phyloP scores from a whole-genome alignment of 257 asterid species.

The Primulina eburnea region DNA sequence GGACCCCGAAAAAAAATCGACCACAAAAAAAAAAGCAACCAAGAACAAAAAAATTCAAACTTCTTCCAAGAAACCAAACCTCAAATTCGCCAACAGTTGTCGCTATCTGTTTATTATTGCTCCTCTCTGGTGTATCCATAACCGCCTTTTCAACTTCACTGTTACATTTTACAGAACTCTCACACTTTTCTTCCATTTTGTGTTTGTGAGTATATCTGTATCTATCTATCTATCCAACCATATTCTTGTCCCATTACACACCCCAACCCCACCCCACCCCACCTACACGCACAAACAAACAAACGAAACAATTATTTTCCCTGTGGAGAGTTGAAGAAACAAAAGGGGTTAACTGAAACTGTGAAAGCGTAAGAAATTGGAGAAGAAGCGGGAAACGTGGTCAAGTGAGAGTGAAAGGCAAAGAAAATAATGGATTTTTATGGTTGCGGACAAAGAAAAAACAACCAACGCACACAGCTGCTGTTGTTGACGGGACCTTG shows the following conservation, averaged over 20 bases:
- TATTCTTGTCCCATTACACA: neutral
- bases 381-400: slow-evolving; percentile 62
- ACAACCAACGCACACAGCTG: slow-evolving; percentile 18
- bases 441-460: slow-evolving; percentile 31
- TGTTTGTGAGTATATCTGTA: slow-evolving; percentile 15
- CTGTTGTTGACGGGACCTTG: neutral
- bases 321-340: slow-evolving; percentile 30
- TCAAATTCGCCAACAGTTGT: slow-evolving; percentile 52
- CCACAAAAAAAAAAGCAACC: neutral
- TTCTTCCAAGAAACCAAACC: slow-evolving; percentile 41
- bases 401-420: neutral
- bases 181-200: slow-evolving; percentile 24
- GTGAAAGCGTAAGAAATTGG: slow-evolving; percentile 35
- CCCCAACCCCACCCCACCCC: neutral
- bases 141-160: slow-evolving; percentile 34
- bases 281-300: slow-evolving; percentile 21
- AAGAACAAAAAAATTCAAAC: slow-evolving; percentile 7
- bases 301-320: slow-evolving; percentile 29
- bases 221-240: neutral
- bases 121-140: slow-evolving; percentile 83
- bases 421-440: slow-evolving; percentile 17
- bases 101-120: slow-evolving; percentile 54
- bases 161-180: slow-evolving; percentile 15
- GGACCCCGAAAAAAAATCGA: neutral
- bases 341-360: slow-evolving; percentile 29